phyloP scores from a whole-genome alignment of 2,329 filamentous ascomycete species.

The Nannizzia gypsea region DNA sequence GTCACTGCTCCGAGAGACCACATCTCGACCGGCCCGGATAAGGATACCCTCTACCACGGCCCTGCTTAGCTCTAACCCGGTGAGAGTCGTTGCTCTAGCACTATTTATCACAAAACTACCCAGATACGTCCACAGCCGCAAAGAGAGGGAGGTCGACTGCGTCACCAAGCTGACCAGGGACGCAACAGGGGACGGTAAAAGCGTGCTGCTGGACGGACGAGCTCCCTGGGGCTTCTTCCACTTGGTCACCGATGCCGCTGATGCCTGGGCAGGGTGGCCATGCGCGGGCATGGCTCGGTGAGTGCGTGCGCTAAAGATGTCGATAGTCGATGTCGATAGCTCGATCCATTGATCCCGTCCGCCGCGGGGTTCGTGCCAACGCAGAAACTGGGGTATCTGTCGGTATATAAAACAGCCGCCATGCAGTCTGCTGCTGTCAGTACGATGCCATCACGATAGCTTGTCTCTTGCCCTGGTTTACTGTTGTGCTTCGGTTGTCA shows the following conservation, averaged over 20 bases:
- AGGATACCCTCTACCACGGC: slow-evolving; percentile 36
- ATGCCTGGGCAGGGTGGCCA: not conserved
- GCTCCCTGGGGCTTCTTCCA: not conserved
- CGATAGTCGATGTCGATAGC: not conserved
- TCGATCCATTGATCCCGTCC: not conserved
- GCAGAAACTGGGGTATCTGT: not conserved
- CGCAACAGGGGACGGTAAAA: slow-evolving; percentile 34
- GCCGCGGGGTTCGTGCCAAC: not conserved
- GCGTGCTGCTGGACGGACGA: slow-evolving; percentile 18
- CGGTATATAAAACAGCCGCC: not conserved
- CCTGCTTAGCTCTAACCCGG: slow-evolving; percentile 34
- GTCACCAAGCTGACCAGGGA: slow-evolving; percentile 34
- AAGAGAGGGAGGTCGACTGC: slow-evolving; percentile 35
- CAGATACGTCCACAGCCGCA: slow-evolving; percentile 34
- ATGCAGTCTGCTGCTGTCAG: not conserved
- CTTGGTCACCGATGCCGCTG: not conserved
- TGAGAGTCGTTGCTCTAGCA: slow-evolving; percentile 34
- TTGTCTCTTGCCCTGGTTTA: too few species aligned
- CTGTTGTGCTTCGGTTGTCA: not conserved
- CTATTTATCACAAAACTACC: slow-evolving; percentile 35
- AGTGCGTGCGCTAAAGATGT: not conserved
- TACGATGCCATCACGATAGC: too few species aligned
- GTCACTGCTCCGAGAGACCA: slow-evolving; percentile 38
- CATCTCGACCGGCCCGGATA: slow-evolving; percentile 34
- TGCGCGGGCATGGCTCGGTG: not conserved